Percentiles rank a stretch among this genome's conserved stretches.
phyloP scores from a whole-genome alignment of 129 eudicot species.

The Pulicaria dysenterica region DNA sequence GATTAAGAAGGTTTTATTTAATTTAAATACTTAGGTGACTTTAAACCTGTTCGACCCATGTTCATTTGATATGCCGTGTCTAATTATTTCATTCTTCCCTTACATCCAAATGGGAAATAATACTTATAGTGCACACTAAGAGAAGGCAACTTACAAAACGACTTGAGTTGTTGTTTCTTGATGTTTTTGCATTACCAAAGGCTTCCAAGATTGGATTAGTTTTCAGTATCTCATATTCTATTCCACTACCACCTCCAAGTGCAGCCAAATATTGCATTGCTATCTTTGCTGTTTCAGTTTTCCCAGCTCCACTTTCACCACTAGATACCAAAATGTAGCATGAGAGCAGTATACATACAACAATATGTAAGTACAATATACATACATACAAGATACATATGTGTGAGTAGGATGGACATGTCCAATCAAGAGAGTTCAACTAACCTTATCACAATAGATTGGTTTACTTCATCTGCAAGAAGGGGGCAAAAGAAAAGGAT shows the following conservation, averaged over 20 bases:
- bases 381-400: background rate
- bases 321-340: conserved; percentile 37
- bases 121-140: background rate
- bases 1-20: no score
- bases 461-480: conserved; percentile 92
- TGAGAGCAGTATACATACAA: background rate
- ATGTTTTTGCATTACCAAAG: conserved; percentile 97
- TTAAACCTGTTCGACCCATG: no score
- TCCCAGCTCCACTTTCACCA: conserved; percentile 99
- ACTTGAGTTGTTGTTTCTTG: conserved; percentile 91
- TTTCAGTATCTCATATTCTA: conserved; percentile 84
- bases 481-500: conserved; percentile 16
- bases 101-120: background rate
- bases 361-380: background rate
- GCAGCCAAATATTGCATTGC: conserved; percentile 99
- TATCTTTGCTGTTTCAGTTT: conserved; percentile 97
- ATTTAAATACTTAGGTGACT: no score
- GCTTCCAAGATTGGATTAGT: conserved; percentile 94
- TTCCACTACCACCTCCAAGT: conserved; percentile 98
- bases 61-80: no score
- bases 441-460: conserved; percentile 96
- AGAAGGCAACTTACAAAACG: conserved; percentile 79
- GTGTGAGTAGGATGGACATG: background rate
- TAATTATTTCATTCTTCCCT: background rate
- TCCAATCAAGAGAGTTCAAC: conserved; percentile 27